These are phyloP conservation scores for Pseudopithomyces maydicus DNA, from an alignment of 2,329 filamentous ascomycete species.

Conservation along the genomic window DNA sequence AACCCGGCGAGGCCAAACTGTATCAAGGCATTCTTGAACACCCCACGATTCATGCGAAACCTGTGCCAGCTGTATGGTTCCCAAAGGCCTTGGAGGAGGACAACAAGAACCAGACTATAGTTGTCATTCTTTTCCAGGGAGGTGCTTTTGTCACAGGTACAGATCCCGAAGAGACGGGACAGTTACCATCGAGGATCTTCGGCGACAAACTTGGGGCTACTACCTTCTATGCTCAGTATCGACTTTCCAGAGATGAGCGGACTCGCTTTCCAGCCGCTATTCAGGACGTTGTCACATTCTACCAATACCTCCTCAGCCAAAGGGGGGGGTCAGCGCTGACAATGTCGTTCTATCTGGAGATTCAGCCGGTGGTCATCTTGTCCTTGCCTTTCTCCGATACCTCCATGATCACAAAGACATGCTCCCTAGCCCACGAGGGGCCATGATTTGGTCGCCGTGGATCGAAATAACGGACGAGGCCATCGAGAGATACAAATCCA, in stretches of 20 bases:
- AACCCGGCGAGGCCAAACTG: conserved; percentile 8
- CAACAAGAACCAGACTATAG: conserved; percentile 5
- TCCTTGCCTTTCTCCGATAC: conserved; percentile 49
- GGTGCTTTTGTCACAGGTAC: conserved; percentile 49
- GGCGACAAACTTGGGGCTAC: conserved; percentile 34
- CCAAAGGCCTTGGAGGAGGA: conserved; percentile 16
- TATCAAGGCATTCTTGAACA: conserved; percentile 20
- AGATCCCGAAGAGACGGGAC: conserved; percentile 29
- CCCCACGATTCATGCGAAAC: conserved; percentile 28
- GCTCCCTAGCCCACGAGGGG: conserved; percentile 31
- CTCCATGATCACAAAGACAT: conserved; percentile 35
- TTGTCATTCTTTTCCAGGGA: conserved; percentile 52
- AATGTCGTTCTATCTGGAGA: conserved; percentile 51
- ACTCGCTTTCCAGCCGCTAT: conserved; percentile 50
- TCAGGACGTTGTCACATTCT: conserved; percentile 50
- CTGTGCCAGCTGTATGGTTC: conserved; percentile 40
- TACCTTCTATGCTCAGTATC: conserved; percentile 48
- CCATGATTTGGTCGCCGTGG: conserved; percentile 45
- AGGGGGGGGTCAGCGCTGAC: conserved; percentile 35
- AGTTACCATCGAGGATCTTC: conserved; percentile 13
- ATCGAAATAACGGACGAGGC: conserved; percentile 24
- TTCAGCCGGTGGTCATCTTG: conserved; percentile 51
- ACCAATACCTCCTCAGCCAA: conserved; percentile 44
- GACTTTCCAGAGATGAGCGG: conserved; percentile 43
- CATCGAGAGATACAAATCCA: not conserved